Evolutionary conservation across 2,329 filamentous ascomycete genomes (phyloP).

Genomic region (Phyllachora maydis): DNA sequence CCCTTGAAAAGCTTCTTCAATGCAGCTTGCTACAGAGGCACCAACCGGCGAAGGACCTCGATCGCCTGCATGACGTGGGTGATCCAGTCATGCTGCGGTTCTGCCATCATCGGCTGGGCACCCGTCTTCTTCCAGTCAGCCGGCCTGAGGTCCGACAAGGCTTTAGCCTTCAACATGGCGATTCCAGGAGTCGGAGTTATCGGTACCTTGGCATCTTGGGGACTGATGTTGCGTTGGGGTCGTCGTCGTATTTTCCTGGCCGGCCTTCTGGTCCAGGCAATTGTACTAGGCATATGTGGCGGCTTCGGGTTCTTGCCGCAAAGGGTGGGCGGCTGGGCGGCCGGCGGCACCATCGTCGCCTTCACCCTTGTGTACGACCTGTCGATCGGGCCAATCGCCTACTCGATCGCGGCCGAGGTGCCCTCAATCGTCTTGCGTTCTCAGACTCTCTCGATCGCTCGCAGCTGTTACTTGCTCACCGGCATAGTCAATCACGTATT

Average conservation of each 20-base stretch:
- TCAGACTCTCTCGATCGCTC: conserved; percentile 5
- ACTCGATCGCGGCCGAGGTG: conserved; percentile 15
- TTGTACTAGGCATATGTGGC: conserved; percentile 18
- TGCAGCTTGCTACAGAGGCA: conserved; percentile 27
- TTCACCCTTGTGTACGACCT: conserved; percentile 21
- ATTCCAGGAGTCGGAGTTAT: conserved; percentile 27
- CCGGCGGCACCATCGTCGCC: conserved; percentile 23
- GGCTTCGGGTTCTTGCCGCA: conserved; percentile 12
- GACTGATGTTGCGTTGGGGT: conserved; percentile 23
- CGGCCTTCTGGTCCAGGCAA: conserved; percentile 18
- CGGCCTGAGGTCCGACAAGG: conserved; percentile 19
- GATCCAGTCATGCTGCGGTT: conserved; percentile 24
- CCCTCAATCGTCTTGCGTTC: conserved; percentile 11
- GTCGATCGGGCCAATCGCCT: conserved; percentile 15
- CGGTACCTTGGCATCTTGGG: conserved; percentile 29
- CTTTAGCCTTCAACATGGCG: conserved; percentile 23
- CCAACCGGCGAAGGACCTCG: conserved; percentile 29
- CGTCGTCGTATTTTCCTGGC: conserved; percentile 25
- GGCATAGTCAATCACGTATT: conserved; percentile 6
- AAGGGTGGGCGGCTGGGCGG: conserved; percentile 12
- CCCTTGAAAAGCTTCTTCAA: background rate
- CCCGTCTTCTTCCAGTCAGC: conserved; percentile 22
- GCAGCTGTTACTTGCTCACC: conserved; percentile 5
- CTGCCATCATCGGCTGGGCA: conserved; percentile 26
- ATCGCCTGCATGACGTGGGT: conserved; percentile 27